Conservation (phyloP, 108 stramenopile species). For the Mediolabrus comicus region DNA sequence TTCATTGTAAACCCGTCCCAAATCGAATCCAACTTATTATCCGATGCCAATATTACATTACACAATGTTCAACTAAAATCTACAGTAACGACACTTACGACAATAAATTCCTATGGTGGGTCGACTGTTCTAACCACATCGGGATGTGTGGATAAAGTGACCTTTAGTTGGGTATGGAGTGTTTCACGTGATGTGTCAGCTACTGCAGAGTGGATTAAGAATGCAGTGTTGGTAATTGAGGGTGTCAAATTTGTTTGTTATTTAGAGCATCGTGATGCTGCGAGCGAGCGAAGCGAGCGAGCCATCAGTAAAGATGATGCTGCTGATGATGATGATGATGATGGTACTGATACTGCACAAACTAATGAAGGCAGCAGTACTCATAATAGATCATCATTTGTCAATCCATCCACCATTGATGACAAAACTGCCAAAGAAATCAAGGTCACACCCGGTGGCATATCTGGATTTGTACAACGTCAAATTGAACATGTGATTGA, state of each 20-base stretch:
- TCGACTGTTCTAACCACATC: conserved; percentile 5
- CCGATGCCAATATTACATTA: conserved; percentile 43
- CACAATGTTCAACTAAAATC: conserved; percentile 18
- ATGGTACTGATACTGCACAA: neutral
- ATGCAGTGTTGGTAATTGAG: conserved; percentile 25
- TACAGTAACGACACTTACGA: conserved; percentile 2
- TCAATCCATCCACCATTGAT: conserved; percentile 20
- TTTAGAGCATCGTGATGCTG: conserved; percentile 12
- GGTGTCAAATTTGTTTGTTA: conserved; percentile 25
- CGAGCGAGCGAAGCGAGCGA: neutral
- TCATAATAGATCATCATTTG: conserved; percentile 8
- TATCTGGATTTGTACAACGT: conserved; percentile 27
- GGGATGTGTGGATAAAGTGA: conserved; percentile 30
- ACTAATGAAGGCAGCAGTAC: neutral
- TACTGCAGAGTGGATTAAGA: conserved; percentile 28
- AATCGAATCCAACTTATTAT: conserved; percentile 36
- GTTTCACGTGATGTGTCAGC: neutral
- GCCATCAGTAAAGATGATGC: neutral
- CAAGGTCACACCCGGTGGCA: conserved; percentile 10
- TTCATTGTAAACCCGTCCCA: conserved; percentile 24
- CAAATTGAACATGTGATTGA: conserved; percentile 44
- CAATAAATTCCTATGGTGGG: conserved; percentile 17
- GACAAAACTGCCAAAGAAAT: conserved; percentile 6
- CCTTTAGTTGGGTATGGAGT: conserved; percentile 39
- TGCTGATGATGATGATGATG: neutral